Evolutionary conservation across 495 filamentous ascomycete genomes (phyloP).

Genomic region (Trichoderma parareesei): DNA sequence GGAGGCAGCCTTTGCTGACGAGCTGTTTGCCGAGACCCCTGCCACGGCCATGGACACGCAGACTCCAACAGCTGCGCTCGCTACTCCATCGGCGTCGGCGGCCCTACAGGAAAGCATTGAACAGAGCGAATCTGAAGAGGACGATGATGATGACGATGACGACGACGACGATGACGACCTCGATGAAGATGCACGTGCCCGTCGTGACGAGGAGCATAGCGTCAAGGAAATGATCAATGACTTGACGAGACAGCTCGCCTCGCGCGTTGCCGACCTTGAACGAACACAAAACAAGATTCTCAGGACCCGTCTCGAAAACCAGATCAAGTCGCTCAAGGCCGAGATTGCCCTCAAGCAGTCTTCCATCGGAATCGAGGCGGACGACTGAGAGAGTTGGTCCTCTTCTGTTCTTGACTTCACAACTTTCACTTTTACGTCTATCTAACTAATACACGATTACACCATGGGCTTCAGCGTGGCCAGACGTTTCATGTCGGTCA

Average conservation of each 20-base stretch:
- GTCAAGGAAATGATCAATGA: slow-evolving; percentile 48
- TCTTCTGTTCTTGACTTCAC: background rate
- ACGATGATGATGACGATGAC: slow-evolving; percentile 45
- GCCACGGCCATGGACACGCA: slow-evolving; percentile 26
- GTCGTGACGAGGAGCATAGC: slow-evolving; percentile 38
- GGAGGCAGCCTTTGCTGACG: slow-evolving; percentile 29
- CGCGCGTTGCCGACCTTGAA: slow-evolving; percentile 28
- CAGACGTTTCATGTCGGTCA: background rate
- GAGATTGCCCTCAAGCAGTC: slow-evolving; percentile 54
- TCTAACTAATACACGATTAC: background rate
- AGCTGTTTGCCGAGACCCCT: slow-evolving; percentile 25
- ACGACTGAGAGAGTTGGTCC: slow-evolving; percentile 26
- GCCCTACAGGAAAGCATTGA: slow-evolving; percentile 36
- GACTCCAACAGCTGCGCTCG: slow-evolving; percentile 26
- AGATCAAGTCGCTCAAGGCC: slow-evolving; percentile 42
- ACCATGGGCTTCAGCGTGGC: background rate
- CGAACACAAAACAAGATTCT: slow-evolving; percentile 38
- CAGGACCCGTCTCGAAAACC: slow-evolving; percentile 43
- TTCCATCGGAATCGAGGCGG: slow-evolving; percentile 37
- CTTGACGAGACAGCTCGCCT: slow-evolving; percentile 37
- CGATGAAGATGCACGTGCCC: slow-evolving; percentile 38
- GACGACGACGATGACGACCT: slow-evolving; percentile 38
- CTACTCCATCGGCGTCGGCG: slow-evolving; percentile 26
- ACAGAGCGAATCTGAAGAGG: slow-evolving; percentile 38
- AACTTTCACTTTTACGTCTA: background rate